Evolutionary conservation across 805 yeast genomes (phyloP).

Genomic region (Kluyveromyces siamensis): DNA sequence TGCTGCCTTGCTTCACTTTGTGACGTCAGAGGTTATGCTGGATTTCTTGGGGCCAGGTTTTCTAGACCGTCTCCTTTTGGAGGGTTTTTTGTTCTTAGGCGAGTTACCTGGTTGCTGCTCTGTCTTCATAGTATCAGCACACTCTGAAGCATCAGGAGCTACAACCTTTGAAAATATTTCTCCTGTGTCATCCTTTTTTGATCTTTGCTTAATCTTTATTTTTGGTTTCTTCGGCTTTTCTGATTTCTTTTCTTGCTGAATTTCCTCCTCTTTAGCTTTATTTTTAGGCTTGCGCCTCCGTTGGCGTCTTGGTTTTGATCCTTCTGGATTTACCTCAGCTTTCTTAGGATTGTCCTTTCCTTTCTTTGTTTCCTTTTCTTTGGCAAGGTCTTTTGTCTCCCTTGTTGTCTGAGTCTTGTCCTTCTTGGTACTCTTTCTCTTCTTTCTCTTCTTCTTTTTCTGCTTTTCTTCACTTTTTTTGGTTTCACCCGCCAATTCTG

Average conservation of each 20-base stretch:
- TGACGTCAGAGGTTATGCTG: no score
- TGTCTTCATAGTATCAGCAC: no score
- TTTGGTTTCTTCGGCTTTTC: not conserved
- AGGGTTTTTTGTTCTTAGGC: not conserved
- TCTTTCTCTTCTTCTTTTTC: conserved; percentile 13
- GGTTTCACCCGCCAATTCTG: conserved; percentile 19
- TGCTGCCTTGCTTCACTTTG: no score
- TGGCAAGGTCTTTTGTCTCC: not conserved
- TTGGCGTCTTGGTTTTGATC: not conserved
- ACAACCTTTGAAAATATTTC: not conserved
- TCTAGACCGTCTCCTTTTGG: not conserved
- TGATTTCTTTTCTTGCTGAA: not conserved
- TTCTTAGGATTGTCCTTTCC: conserved; percentile 1
- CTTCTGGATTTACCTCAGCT: not conserved
- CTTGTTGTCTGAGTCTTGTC: not conserved
- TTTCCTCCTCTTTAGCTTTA: not conserved
- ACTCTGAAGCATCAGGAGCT: not conserved
- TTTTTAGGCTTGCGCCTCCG: not conserved
- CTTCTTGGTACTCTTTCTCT: conserved; percentile 6
- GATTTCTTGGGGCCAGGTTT: not conserved
- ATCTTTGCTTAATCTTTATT: not conserved
- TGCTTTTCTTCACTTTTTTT: conserved; percentile 6
- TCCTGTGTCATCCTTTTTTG: not conserved
- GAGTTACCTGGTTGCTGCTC: not conserved
- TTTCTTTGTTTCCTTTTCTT: not conserved